Evolutionary conservation across 805 yeast species (phyloP).

Genomic region (Metschnikowia cerradonensis): DNA sequence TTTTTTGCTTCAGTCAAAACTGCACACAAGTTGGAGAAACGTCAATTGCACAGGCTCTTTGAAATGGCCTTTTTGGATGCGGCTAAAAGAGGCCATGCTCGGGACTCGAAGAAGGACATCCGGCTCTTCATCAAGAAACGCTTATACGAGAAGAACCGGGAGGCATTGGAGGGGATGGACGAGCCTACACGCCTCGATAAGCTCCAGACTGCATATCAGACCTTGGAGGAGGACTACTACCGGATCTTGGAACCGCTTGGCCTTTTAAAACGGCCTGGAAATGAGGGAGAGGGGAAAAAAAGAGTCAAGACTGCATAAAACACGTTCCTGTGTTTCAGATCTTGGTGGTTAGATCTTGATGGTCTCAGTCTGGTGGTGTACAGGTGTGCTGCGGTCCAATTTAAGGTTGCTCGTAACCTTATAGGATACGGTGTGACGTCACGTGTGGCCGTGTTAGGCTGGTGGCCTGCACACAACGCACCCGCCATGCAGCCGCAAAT

Average conservation of each 20-base stretch:
- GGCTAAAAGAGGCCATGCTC: conserved; percentile 20
- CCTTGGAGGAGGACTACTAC: conserved; percentile 66
- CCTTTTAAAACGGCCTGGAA: conserved; percentile 16
- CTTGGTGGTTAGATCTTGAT: no score
- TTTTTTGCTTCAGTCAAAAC: conserved; percentile 41
- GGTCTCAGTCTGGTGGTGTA: no score
- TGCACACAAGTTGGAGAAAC: conserved; percentile 57
- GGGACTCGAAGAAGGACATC: conserved; percentile 33
- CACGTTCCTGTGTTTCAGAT: no score
- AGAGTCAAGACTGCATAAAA: conserved; percentile 3
- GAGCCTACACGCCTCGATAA: conserved; percentile 62
- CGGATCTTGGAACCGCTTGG: conserved; percentile 45
- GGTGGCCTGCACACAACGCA: neutral
- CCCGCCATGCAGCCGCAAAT: neutral
- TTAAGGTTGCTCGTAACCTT: conserved; percentile 2
- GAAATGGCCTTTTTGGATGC: conserved; percentile 67
- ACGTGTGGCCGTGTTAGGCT: neutral
- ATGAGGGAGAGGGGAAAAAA: conserved; percentile 1
- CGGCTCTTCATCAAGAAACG: conserved; percentile 70
- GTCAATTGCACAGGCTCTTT: conserved; percentile 72
- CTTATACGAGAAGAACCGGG: conserved; percentile 73
- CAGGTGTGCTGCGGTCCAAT: neutral
- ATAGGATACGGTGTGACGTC: neutral
- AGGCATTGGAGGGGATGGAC: conserved; percentile 66
- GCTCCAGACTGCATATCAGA: conserved; percentile 67